Conservation (phyloP, 2,329 filamentous ascomycete species). For the Bertia moriformis region DNA sequence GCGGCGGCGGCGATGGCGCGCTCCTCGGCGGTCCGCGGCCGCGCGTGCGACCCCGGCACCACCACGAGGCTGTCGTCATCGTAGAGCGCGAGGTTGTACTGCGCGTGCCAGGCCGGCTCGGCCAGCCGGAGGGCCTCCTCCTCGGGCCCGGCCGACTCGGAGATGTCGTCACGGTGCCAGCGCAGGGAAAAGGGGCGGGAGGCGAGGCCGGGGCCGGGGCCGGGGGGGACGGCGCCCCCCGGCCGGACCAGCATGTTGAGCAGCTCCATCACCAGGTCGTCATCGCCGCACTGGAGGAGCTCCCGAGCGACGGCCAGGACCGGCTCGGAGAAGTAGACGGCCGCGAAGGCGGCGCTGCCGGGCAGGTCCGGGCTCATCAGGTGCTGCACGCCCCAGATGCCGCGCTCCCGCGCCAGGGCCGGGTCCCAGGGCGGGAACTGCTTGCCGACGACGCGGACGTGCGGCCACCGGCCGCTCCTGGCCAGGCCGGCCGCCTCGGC, state of each 20-base stretch:
- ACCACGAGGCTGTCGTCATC: conserved; percentile 62
- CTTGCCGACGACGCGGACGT: conserved; percentile 72
- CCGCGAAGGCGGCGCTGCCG: conserved; percentile 43
- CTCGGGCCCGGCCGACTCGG: conserved; percentile 44
- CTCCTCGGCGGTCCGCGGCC: conserved; percentile 58
- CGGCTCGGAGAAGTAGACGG: conserved; percentile 60
- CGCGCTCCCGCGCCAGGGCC: conserved; percentile 29
- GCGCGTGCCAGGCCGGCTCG: conserved; percentile 56
- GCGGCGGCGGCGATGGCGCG: too few relatives aligned
- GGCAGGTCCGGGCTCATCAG: conserved; percentile 62
- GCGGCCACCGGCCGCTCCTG: conserved; percentile 61
- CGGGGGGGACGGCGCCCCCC: too few relatives aligned
- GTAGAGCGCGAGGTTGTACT: conserved; percentile 76
- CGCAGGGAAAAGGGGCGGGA: conserved; percentile 64
- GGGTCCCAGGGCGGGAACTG: conserved; percentile 75
- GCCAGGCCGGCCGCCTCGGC: conserved; percentile 41
- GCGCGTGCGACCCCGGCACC: conserved; percentile 61
- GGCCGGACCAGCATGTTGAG: conserved; percentile 76
- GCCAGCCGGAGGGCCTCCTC: conserved; percentile 51
- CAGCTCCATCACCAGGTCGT: conserved; percentile 69
- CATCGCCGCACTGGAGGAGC: conserved; percentile 24
- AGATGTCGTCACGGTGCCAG: conserved; percentile 79
- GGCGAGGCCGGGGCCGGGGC: too few relatives aligned
- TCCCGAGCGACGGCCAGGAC: conserved; percentile 32
- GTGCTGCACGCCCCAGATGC: conserved; percentile 85